Evolutionary conservation across 495 filamentous ascomycete species (phyloP).

Genomic region (Cercophora newfieldiana): DNA sequence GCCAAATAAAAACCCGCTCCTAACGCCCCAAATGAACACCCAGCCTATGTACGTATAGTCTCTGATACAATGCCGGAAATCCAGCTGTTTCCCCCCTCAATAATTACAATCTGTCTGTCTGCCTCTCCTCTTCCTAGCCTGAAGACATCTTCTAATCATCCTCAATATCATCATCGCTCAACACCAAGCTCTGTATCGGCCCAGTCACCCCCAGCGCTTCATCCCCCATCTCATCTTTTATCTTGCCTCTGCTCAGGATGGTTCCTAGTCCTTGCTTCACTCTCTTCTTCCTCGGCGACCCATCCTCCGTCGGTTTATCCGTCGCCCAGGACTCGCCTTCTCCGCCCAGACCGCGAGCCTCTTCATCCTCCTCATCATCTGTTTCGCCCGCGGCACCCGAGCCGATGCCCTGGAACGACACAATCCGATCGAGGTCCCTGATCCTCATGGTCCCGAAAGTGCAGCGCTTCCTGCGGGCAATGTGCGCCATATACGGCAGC

Average conservation of each 20-base stretch:
- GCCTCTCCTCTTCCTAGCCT: neutral
- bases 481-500: slow-evolving; percentile 78
- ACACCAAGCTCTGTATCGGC: slow-evolving; percentile 63
- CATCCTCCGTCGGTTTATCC: slow-evolving; percentile 53
- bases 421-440: slow-evolving; percentile 67
- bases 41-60: neutral
- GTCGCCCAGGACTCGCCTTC: slow-evolving; percentile 57
- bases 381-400: slow-evolving; percentile 39
- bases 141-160: slow-evolving; percentile 56
- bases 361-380: slow-evolving; percentile 50
- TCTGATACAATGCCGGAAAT: neutral
- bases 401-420: slow-evolving; percentile 60
- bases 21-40: neutral
- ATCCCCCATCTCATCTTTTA: slow-evolving; percentile 20
- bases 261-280: slow-evolving; percentile 23
- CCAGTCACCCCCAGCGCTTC: slow-evolving; percentile 31
- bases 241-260: slow-evolving; percentile 27
- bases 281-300: slow-evolving; percentile 42
- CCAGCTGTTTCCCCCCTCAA: neutral
- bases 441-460: slow-evolving; percentile 29
- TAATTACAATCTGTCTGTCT: neutral
- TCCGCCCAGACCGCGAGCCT: slow-evolving; percentile 19
- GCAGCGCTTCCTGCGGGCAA: slow-evolving; percentile 47
- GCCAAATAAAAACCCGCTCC: neutral
- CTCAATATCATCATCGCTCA: slow-evolving; percentile 97